phyloP scores from a whole-genome alignment of 2,329 filamentous ascomycete genomes.

The Aspergillus texensis region DNA sequence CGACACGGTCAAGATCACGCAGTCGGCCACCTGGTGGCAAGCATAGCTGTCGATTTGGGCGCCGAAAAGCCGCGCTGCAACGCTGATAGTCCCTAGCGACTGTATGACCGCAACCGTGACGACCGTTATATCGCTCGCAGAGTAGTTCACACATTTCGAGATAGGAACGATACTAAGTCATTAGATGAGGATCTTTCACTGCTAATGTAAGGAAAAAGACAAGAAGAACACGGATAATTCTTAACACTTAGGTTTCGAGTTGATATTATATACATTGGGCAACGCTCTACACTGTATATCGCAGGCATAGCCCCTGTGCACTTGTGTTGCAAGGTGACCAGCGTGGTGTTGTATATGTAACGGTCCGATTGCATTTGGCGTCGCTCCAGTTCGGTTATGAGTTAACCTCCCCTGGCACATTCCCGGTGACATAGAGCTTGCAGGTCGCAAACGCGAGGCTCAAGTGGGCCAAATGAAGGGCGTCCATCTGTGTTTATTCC shows the following conservation, averaged over 20 bases:
- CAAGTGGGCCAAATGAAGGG: background rate
- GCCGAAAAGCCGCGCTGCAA: background rate
- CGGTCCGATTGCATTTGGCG: background rate
- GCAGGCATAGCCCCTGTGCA: no score
- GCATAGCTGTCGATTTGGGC: background rate
- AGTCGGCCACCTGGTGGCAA: background rate
- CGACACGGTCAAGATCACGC: background rate
- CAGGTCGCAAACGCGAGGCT: background rate
- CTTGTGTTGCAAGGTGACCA: background rate
- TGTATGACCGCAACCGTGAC: background rate
- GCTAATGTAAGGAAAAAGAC: rapidly evolving
- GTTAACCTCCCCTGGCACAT: background rate
- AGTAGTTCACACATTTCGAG: background rate
- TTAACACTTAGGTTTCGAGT: background rate
- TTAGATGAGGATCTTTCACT: background rate
- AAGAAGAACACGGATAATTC: background rate
- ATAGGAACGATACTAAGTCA: background rate
- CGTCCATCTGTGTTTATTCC: background rate
- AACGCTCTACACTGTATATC: background rate
- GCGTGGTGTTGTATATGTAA: background rate
- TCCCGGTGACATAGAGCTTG: background rate
- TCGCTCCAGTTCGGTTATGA: background rate
- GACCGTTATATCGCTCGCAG: background rate
- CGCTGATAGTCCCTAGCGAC: background rate
- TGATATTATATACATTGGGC: background rate